A percentile compares a stretch with the other conserved stretches of the same genome.
phyloP scores from a whole-genome alignment of 2,329 filamentous ascomycete species.

The Paecilomyces niveus region DNA sequence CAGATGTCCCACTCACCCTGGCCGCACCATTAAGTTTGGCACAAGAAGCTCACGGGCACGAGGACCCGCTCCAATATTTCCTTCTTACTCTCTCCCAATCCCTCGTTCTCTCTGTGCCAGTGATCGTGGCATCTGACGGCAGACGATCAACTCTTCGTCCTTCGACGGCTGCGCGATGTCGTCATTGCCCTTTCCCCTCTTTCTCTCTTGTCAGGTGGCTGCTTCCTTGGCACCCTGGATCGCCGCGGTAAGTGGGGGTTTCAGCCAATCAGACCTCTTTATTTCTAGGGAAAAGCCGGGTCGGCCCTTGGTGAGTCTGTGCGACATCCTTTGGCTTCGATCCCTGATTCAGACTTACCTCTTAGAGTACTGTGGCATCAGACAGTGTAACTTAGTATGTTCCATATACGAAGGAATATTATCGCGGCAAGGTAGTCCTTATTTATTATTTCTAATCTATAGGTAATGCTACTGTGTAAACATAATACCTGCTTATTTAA shows the following conservation, averaged over 20 bases:
- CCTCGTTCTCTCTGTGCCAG: background rate
- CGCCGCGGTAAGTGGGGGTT: background rate
- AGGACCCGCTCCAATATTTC: background rate
- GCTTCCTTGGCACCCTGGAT: background rate
- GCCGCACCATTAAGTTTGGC: background rate
- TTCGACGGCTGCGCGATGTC: background rate
- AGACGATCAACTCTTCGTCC: background rate
- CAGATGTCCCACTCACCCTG: background rate
- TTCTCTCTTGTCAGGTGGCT: background rate
- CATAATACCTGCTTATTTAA: too few relatives aligned
- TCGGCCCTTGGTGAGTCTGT: background rate
- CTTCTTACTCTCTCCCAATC: background rate
- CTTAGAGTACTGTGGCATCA: too few relatives aligned
- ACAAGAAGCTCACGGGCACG: background rate
- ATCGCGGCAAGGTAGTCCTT: too few relatives aligned
- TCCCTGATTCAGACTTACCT: too few relatives aligned
- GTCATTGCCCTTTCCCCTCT: background rate
- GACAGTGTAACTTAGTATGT: too few relatives aligned
- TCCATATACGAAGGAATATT: too few relatives aligned
- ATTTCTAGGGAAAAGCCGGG: background rate
- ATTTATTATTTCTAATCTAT: too few relatives aligned
- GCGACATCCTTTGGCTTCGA: background rate
- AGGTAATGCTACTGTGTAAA: too few relatives aligned
- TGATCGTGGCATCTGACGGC: background rate
- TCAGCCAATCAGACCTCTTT: background rate